Conservation (phyloP, 1,284 basidiomycete species). For the Cutaneotrichosporon sp. region DNA sequence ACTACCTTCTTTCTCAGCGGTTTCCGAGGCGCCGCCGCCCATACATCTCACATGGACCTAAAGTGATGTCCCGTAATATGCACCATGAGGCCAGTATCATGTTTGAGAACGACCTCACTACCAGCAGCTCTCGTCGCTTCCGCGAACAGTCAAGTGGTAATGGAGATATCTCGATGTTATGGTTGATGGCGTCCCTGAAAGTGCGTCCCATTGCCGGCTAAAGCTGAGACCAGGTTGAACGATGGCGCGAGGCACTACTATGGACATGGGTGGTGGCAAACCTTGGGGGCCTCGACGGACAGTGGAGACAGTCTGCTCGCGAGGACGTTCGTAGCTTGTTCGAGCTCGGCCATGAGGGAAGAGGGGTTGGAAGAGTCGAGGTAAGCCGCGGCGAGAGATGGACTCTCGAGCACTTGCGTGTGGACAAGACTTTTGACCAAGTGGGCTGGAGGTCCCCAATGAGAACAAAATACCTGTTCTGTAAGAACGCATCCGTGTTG, state of each 20-base stretch:
- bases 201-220: slow-evolving; percentile 6
- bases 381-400: slow-evolving; percentile 37
- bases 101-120: slow-evolving; percentile 35
- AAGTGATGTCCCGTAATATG: slow-evolving; percentile 39
- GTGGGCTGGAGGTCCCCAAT: slow-evolving; percentile 39
- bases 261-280: slow-evolving; percentile 45
- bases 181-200: slow-evolving; percentile 34
- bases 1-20: slow-evolving; percentile 38
- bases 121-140: slow-evolving; percentile 34
- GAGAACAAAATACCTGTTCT: slow-evolving; percentile 36
- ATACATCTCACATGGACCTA: slow-evolving; percentile 44
- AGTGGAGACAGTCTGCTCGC: slow-evolving; percentile 21
- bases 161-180: slow-evolving; percentile 44
- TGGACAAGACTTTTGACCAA: slow-evolving; percentile 27
- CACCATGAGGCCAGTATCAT: slow-evolving; percentile 45
- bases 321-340: slow-evolving; percentile 15
- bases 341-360: slow-evolving; percentile 30
- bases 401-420: slow-evolving; percentile 31
- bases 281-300: slow-evolving; percentile 27
- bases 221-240: slow-evolving; percentile 30
- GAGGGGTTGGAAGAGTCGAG: slow-evolving; percentile 35
- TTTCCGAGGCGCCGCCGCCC: slow-evolving; percentile 41
- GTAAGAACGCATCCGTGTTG: slow-evolving; percentile 14
- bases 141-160: slow-evolving; percentile 35
- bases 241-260: slow-evolving; percentile 46